Evolutionary conservation across 176 grass and related monocot genomes (phyloP).

Genomic region (Aechmea fasciata): DNA sequence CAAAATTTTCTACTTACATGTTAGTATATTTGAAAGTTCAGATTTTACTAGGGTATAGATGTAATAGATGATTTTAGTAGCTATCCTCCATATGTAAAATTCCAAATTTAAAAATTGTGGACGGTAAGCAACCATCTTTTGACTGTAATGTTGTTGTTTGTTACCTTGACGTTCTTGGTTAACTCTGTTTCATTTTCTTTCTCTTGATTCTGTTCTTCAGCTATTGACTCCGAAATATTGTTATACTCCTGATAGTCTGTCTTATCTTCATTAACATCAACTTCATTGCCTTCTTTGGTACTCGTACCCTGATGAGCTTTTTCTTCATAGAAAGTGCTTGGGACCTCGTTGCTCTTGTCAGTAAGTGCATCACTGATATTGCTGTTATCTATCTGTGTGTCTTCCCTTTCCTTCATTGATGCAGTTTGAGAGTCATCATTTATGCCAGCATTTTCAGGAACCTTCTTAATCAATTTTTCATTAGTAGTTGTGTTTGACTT

Average conservation of each 20-base stretch:
- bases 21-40: no score
- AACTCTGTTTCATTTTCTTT: slow-evolving; percentile 1
- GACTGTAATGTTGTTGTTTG: neutral
- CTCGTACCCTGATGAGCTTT: neutral
- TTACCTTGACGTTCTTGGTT: neutral
- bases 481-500: neutral
- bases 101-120: no score
- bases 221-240: slow-evolving; percentile 4
- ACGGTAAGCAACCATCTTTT: neutral
- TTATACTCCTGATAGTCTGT: slow-evolving; percentile 9
- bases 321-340: neutral
- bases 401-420: neutral
- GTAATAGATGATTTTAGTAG: no score
- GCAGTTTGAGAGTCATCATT: neutral
- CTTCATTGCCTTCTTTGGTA: neutral
- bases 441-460: neutral
- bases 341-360: neutral
- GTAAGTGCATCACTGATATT: neutral
- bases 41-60: no score
- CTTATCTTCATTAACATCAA: neutral
- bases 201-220: neutral
- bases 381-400: neutral
- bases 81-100: no score
- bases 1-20: no score
- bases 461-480: neutral